Percentiles rank a stretch among this genome's conserved stretches.
Evolutionary conservation across 2,329 filamentous ascomycete species (phyloP).

Genomic region (Balansia obtecta): DNA sequence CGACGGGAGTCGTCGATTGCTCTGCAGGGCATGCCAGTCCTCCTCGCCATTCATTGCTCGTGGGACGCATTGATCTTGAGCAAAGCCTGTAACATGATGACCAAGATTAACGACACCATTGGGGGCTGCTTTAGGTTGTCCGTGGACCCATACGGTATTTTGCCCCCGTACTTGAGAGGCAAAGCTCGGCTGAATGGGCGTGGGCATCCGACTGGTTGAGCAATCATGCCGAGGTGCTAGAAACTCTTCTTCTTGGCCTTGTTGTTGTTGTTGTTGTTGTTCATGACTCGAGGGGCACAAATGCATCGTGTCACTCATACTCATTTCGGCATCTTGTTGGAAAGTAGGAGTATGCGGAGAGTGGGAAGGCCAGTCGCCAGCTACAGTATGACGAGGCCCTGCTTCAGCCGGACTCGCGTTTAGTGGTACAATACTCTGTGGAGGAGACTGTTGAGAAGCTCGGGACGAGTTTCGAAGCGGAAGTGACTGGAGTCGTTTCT

Average conservation of each 20-base stretch:
- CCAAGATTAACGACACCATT: slow-evolving; percentile 26
- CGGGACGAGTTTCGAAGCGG: slow-evolving; percentile 35
- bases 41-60: slow-evolving; percentile 30
- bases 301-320: slow-evolving; percentile 31
- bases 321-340: slow-evolving; percentile 30
- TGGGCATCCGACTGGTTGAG: slow-evolving; percentile 38
- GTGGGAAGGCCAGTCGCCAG: slow-evolving; percentile 18
- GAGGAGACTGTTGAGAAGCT: slow-evolving; percentile 16
- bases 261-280: slow-evolving; percentile 11
- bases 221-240: not conserved
- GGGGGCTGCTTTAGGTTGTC: slow-evolving; percentile 19
- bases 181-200: slow-evolving; percentile 47
- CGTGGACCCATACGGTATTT: slow-evolving; percentile 29
- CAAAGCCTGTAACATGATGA: slow-evolving; percentile 27
- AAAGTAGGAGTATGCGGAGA: slow-evolving; percentile 8
- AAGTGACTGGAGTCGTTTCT: slow-evolving; percentile 44
- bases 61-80: slow-evolving; percentile 32
- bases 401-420: slow-evolving; percentile 28
- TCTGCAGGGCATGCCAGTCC: slow-evolving; percentile 41
- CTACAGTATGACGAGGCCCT: slow-evolving; percentile 17
- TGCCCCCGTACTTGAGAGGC: slow-evolving; percentile 42
- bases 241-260: slow-evolving; percentile 3
- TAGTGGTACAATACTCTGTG: slow-evolving; percentile 25
- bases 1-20: slow-evolving; percentile 42
- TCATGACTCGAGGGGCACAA: slow-evolving; percentile 9